Evolutionary conservation across 225 moss, liverwort and hornwort genomes (phyloP), one percentile per base, ranked within the genome.

Genomic region (Lunularia cruciata): DNA sequence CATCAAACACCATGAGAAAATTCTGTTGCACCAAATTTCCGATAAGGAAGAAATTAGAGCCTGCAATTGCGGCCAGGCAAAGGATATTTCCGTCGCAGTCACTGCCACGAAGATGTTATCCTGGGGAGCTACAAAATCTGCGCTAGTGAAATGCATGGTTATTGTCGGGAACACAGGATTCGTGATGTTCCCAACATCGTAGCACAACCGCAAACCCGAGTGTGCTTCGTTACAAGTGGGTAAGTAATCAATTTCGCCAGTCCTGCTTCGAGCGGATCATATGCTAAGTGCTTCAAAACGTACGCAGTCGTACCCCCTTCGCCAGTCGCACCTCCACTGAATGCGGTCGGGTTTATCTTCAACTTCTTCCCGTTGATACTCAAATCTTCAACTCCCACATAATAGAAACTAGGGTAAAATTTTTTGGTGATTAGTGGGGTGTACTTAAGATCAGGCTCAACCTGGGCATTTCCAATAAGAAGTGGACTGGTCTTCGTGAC

Each of bases 231-330:
- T 1, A 48, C 47, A 22, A 23, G 2, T 23, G 25, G 23, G 13
- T 23, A 52, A 4, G 34, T 30, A 30, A 83, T 67, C 1, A 22
- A 32, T 3, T 51, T 55, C 20, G 78, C 59, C 12, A 79, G 76
- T 16, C 3, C 2, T 2, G 8, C 22, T 8, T 23, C 7, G 8
- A 23, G 13, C 6, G 7, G 22, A 6, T 52, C n/a, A 26, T 23
- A 52, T 1, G 89, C 90, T 10, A 76, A 78, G 3, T 88, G 79
- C 20, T 90, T 57, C 8, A 42, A 39, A 12, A 61, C 32, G 52
- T 87, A 92, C 14, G 86, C 89, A 0, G 92, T 89, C 56, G 89
- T 89, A 31, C 71, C 78, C 7, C 78, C 78, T 8, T 22, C 20
- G 8, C 73, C 73, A 2, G 40, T 19, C 13, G 51, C 35, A 19